These are phyloP conservation scores for Hypsizygus ulmarius DNA, from an alignment of 1,284 basidiomycete species.

Conservation along the genomic window DNA sequence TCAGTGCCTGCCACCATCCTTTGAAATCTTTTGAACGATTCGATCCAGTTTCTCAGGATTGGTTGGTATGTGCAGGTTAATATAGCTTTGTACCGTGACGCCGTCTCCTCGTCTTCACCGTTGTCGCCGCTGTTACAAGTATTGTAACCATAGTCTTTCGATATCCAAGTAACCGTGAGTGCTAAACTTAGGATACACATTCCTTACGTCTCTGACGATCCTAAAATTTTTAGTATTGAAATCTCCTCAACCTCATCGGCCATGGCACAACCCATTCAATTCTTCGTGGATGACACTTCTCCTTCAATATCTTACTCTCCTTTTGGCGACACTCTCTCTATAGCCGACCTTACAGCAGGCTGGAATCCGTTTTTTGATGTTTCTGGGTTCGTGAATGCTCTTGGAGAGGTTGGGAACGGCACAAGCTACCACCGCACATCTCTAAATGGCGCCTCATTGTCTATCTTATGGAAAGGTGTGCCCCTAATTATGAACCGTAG, in stretches of 20 bases:
- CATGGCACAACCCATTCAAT: constrained; percentile 49
- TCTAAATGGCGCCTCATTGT: constrained; percentile 50
- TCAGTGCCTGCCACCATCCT: no score
- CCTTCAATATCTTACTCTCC: constrained; percentile 62
- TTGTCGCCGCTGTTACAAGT: no score
- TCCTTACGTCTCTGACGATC: no score
- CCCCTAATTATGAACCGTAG: constrained; percentile 1
- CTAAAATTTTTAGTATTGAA: constrained; percentile 9
- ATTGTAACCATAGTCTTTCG: no score
- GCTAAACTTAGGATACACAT: no score
- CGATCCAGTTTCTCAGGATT: no score
- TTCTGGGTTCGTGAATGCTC: constrained; percentile 46
- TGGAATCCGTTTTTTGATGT: constrained; percentile 62
- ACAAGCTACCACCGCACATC: constrained; percentile 60
- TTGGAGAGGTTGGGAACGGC: constrained; percentile 49
- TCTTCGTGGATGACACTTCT: constrained; percentile 65
- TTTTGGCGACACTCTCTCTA: constrained; percentile 48
- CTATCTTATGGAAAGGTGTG: constrained; percentile 62
- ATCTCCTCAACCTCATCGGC: constrained; percentile 35
- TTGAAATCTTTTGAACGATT: no score
- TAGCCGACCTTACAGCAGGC: constrained; percentile 48
- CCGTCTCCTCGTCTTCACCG: no score
- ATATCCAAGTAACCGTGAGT: no score
- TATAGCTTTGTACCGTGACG: no score
- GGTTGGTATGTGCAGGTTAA: no score